Conservation (phyloP, 2,329 filamentous ascomycete genomes). For the Phoma sp. region DNA sequence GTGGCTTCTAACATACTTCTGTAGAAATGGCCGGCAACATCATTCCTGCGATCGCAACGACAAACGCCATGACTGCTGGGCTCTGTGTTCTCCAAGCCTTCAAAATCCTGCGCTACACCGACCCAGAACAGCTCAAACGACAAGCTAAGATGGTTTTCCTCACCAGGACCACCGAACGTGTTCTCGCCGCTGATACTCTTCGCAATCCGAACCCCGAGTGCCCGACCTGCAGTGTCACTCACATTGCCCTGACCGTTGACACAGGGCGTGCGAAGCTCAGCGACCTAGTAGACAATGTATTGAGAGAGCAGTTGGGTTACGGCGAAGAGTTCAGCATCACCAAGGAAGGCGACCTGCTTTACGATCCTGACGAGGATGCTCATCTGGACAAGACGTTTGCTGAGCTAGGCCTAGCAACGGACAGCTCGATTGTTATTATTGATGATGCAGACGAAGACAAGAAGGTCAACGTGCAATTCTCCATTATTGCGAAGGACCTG, state of each 20-base stretch:
- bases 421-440: slow-evolving; percentile 81
- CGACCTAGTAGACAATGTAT: slow-evolving; percentile 77
- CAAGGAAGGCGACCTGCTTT: slow-evolving; percentile 76
- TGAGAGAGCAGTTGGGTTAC: slow-evolving; percentile 75
- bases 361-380: slow-evolving; percentile 87
- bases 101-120: slow-evolving; percentile 72
- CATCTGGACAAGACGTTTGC: slow-evolving; percentile 80
- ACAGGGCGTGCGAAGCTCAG: slow-evolving; percentile 74
- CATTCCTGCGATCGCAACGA: slow-evolving; percentile 96
- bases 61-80: slow-evolving; percentile 93
- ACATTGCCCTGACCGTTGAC: slow-evolving; percentile 72
- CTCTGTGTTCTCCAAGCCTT: slow-evolving; percentile 91
- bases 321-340: slow-evolving; percentile 80
- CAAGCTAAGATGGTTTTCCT: slow-evolving; percentile 86
- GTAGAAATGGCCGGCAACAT: slow-evolving; percentile 97
- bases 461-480: slow-evolving; percentile 80
- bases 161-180: slow-evolving; percentile 67
- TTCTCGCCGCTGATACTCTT: slow-evolving; percentile 63
- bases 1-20: slow-evolving; percentile 8
- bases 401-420: slow-evolving; percentile 76
- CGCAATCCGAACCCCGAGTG: slow-evolving; percentile 78
- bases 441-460: slow-evolving; percentile 80
- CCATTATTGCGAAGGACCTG: slow-evolving; percentile 64
- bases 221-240: slow-evolving; percentile 78
- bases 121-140: slow-evolving; percentile 59